Base-by-base conservation (phyloP, 2,329 filamentous ascomycete species). In the Metarhizium sp. region DNA sequence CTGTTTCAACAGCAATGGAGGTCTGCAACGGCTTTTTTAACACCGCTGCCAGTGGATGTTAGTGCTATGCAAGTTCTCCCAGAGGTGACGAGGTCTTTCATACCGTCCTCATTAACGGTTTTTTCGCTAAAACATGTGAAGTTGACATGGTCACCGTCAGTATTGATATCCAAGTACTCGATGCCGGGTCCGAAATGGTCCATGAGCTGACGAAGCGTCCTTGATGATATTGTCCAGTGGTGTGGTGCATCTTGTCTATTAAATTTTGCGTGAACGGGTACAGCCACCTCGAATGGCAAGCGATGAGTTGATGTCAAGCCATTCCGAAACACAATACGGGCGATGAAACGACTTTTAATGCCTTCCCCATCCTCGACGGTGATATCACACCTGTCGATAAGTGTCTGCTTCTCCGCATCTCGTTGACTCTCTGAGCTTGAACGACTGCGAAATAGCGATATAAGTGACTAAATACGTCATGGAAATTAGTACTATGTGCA, bases 71-170 rank as follows among this genome's bases (percentile, higher is more conserved):
- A 25, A 14, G 18, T n/a, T 2, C 5, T 13, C 32, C 13, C 25
- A 16, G 25, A 11, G 16, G 13, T 8, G 25, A 29, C 4, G 20
- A 11, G 14, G 29, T 53, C n/a, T 7, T 48, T 64, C 69, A 13
- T 59, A 72, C 73, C 69, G 56, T 76, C 73, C 51, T 85, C 84
- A 61, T 84, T 86, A 55, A 84, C 79, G 8, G 87, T 82, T 71
- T 90, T 92, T 67, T 92, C 88, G 0, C 87, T 91, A 64, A 88
- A 92, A 65, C 87, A 91, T 30, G 87, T 89, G 63, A 92, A 89
- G 56, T 88, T 87, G 16, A 88, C 84, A 50, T 87, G 81, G 53
- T 88, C 83, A 13, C 84, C 83, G 58, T 90, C 84, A 0, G 85
- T 84, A 64, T 88, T 87, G 59, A 92, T 86, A 61, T 92, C 88